phyloP scores from a whole-genome alignment of 345 rosid genomes.

The Pelargonium nanum region DNA sequence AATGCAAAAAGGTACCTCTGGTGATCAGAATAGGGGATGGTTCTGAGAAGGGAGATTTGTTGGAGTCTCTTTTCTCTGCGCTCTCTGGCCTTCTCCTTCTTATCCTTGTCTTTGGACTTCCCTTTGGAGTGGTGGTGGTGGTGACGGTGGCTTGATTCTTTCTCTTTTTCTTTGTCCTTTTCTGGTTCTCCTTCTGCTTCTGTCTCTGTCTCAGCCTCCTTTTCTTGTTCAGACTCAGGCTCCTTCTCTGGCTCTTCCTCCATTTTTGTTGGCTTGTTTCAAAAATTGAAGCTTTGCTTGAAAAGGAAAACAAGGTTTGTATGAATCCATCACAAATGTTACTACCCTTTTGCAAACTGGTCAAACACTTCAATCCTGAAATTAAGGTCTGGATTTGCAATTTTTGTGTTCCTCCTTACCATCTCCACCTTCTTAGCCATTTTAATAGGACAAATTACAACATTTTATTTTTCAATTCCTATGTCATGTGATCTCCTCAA shows the following conservation, averaged over 20 bases:
- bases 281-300: background rate
- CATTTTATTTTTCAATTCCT: too few species aligned
- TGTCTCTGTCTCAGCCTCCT: background rate
- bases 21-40: constrained; percentile 89
- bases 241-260: background rate
- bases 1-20: constrained; percentile 41
- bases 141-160: constrained; percentile 12
- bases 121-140: background rate
- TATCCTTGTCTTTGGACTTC: constrained; percentile 30
- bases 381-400: background rate
- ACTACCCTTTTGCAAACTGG: too few species aligned
- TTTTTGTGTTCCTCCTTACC: background rate
- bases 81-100: constrained; percentile 50
- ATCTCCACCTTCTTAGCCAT: too few species aligned
- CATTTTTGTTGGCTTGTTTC: too few species aligned
- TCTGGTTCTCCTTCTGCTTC: background rate
- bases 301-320: too few species aligned
- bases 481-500: too few species aligned
- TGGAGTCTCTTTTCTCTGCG: constrained; percentile 70
- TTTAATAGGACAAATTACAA: background rate
- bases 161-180: background rate
- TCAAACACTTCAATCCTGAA: background rate
- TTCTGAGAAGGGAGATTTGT: constrained; percentile 74
- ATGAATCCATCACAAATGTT: too few species aligned
- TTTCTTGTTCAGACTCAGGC: background rate